Conservation (phyloP, 2,329 filamentous ascomycete species). For the Dothistroma pini region DNA sequence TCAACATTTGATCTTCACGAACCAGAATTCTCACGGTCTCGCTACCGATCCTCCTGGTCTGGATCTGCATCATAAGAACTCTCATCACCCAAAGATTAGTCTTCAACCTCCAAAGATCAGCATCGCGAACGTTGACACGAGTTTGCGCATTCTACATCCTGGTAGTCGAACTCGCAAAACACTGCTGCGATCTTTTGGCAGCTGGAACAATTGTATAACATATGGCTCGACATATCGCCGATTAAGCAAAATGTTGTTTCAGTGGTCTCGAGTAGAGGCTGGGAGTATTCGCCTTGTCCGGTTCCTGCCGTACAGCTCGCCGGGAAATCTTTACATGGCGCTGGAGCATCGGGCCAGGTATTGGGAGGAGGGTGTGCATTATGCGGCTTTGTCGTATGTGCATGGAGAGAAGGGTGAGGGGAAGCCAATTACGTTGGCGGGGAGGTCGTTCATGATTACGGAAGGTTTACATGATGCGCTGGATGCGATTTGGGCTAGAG, state of each 20-base stretch:
- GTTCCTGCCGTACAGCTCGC: constrained; percentile 5
- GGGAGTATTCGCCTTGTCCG: constrained; percentile 1
- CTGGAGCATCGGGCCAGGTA: constrained; percentile 3
- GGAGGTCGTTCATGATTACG: not conserved
- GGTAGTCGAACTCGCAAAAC: not conserved
- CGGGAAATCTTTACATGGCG: constrained; percentile 2
- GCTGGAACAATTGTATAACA: not conserved
- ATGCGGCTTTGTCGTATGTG: not conserved
- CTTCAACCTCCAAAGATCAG: not conserved
- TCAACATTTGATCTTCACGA: not conserved
- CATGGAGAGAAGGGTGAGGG: not conserved
- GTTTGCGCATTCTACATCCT: not conserved
- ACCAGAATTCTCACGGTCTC: not conserved
- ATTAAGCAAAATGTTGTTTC: constrained; percentile 5
- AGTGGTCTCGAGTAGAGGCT: not conserved
- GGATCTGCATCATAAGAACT: not conserved
- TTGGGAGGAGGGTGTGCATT: not conserved
- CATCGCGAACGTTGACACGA: not conserved
- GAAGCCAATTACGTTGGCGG: not conserved
- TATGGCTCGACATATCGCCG: not conserved
- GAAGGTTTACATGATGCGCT: not conserved
- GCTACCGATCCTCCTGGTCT: not conserved
- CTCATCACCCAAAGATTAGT: not conserved
- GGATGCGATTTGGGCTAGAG: not conserved
- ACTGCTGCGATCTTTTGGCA: not conserved